Base-by-base conservation (phyloP, 1,284 basidiomycete species). In the Somion occarium region DNA sequence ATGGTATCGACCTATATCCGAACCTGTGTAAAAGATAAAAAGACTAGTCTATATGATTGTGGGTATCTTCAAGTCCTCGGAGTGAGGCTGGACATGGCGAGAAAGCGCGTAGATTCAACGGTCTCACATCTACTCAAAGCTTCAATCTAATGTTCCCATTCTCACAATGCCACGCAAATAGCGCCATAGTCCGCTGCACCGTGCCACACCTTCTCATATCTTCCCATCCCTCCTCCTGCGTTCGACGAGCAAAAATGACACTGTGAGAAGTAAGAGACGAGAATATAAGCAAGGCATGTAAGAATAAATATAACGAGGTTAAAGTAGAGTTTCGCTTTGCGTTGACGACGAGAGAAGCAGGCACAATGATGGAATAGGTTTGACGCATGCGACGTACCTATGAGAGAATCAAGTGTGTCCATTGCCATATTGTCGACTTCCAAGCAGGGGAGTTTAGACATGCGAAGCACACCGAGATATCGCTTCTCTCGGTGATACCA, bases 401-500 rank as follows among this genome's bases (percentile, higher is more conserved):
- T 65, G 43, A 75, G 61, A 11, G 67, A 62, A 48, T 75, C 72
- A 44, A 73, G 42, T 4, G 67, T 69, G 25, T 69, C 66, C 48
- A 68, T 49, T n/a, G 64, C 58, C 12, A 63, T 59, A 25, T 63
- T 56, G 43, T 71, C 66, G 22, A 74, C 55, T 48, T 73, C 73
- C 37, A 75, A 51, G 54, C 66, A 72, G 18, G 71, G 69, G 12
- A 65, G 56, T 37, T 67, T 64, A 22, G 68, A 71, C 59, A 74
- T 68, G 47, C 60, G 57, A 11, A 73, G 62, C 4, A 74, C 60
- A 25, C 62, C 56, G 51, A 70, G 47, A 54, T 65, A 65, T 5
- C 74, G 65, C 52, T 66, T 69, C 57, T 73, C 65, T 38, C 58
- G 64, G 53, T 69, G 60, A 53, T 69, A 73, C 15, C 65, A 63